A percentile compares a stretch with the other conserved stretches of the same genome.
Evolutionary conservation across 371 early-diverging fungal genomes (phyloP).

Genomic region (Mortierella sp.): DNA sequence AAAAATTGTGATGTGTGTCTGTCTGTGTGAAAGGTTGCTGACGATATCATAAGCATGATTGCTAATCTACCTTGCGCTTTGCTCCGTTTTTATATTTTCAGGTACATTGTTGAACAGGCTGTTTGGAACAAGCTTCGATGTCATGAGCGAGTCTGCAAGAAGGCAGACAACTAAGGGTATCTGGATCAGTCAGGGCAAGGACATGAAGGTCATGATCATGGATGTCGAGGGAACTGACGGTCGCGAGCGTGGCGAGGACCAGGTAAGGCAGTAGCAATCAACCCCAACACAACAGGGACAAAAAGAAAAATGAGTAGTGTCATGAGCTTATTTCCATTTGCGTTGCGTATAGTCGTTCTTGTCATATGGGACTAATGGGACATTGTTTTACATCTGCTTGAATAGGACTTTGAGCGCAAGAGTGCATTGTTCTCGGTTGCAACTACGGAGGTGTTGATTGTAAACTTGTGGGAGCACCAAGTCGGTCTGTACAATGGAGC

Average conservation of each 20-base stretch:
- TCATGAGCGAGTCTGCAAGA: slow-evolving; percentile 90
- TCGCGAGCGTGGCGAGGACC: slow-evolving; percentile 98
- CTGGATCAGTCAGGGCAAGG: slow-evolving; percentile 92
- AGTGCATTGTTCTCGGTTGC: slow-evolving; percentile 98
- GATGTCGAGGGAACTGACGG: slow-evolving; percentile 99
- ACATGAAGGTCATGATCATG: slow-evolving; percentile 91
- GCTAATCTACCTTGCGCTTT: neutral
- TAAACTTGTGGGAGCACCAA: slow-evolving; percentile 98
- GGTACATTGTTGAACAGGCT: slow-evolving; percentile 96
- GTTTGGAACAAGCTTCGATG: slow-evolving; percentile 95
- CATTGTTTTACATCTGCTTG: neutral
- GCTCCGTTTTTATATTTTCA: slow-evolving; percentile 35
- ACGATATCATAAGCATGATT: neutral
- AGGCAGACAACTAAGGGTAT: slow-evolving; percentile 98
- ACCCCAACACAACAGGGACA: no score
- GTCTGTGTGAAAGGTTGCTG: neutral
- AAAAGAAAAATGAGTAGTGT: neutral
- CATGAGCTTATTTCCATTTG: neutral
- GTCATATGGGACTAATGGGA: neutral
- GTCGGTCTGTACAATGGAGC: slow-evolving; percentile 99
- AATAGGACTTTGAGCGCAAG: slow-evolving; percentile 96
- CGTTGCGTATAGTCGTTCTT: neutral
- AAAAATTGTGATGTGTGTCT: neutral
- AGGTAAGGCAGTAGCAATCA: slow-evolving; percentile 64
- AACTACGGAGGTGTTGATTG: slow-evolving; percentile 94